These are phyloP conservation scores for Cylindrotheca fusiformis DNA, from an alignment of 108 stramenopile species.

Conservation along the genomic window DNA sequence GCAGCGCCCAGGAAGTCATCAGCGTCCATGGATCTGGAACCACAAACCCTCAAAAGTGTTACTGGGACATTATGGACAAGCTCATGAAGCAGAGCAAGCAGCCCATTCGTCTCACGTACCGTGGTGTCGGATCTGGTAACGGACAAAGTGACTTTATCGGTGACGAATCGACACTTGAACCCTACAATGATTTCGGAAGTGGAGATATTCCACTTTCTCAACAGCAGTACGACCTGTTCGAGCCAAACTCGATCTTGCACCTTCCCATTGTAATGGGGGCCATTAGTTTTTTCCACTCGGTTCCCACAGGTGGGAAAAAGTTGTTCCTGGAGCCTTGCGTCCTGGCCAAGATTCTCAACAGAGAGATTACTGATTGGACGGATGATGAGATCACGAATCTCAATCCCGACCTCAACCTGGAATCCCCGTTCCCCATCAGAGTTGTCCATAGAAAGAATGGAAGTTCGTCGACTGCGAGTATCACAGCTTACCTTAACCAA, in stretches of 20 bases:
- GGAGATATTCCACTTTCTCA: conserved; percentile 76
- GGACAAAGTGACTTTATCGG: conserved; percentile 78
- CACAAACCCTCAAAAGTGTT: conserved; percentile 87
- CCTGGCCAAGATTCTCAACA: conserved; percentile 69
- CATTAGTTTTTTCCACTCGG: conserved; percentile 75
- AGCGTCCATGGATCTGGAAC: conserved; percentile 79
- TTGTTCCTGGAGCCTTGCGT: conserved; percentile 71
- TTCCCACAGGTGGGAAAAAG: conserved; percentile 44
- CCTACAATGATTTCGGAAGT: conserved; percentile 65
- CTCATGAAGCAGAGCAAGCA: conserved; percentile 47
- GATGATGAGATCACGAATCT: conserved; percentile 46
- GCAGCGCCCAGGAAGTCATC: conserved; percentile 27
- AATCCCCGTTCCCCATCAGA: conserved; percentile 36
- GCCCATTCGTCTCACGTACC: conserved; percentile 76
- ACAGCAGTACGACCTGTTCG: conserved; percentile 35
- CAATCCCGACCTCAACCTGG: conserved; percentile 34
- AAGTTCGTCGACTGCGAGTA: conserved; percentile 62
- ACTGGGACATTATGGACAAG: conserved; percentile 75
- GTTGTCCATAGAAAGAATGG: conserved; percentile 74
- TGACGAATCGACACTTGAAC: conserved; percentile 17
- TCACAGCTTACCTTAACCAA: conserved; percentile 52
- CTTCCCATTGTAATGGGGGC: conserved; percentile 75
- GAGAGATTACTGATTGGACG: conserved; percentile 73
- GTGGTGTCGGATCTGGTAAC: conserved; percentile 80
- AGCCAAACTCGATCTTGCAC: conserved; percentile 48